Evolutionary conservation across 805 yeast species (phyloP).

Genomic region (Deakozyma indianensis): DNA sequence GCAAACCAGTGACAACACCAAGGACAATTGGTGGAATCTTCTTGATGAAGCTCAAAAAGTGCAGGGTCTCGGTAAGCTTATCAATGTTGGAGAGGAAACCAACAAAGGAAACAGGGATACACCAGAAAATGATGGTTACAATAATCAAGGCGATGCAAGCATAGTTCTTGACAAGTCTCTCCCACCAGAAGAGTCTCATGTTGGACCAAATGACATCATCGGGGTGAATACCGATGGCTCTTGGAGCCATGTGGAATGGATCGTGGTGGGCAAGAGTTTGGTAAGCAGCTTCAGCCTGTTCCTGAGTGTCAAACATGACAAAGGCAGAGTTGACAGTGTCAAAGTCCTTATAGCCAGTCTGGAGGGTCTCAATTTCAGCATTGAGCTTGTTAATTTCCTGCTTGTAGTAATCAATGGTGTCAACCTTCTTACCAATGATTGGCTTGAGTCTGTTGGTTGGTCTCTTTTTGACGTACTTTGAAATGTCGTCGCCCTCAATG

Average conservation of each 20-base stretch:
- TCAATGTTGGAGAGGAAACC: slow-evolving; percentile 82
- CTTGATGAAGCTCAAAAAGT: slow-evolving; percentile 60
- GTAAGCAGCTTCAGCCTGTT: slow-evolving; percentile 77
- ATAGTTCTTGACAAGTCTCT: slow-evolving; percentile 41
- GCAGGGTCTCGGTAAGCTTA: slow-evolving; percentile 30
- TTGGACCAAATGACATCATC: slow-evolving; percentile 79
- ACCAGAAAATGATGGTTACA: slow-evolving; percentile 77
- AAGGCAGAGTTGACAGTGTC: slow-evolving; percentile 74
- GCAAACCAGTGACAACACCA: slow-evolving; percentile 78
- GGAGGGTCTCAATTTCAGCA: slow-evolving; percentile 44
- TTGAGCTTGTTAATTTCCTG: slow-evolving; percentile 57
- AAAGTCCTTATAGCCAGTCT: slow-evolving; percentile 35
- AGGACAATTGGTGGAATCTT: slow-evolving; percentile 54
- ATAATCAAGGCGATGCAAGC: slow-evolving; percentile 45
- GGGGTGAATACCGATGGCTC: slow-evolving; percentile 56
- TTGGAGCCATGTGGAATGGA: slow-evolving; percentile 29
- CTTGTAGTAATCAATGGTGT: slow-evolving; percentile 61
- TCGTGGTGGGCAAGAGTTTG: slow-evolving; percentile 48
- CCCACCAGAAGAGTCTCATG: slow-evolving; percentile 39
- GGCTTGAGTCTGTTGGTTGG: slow-evolving; percentile 69
- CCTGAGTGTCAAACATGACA: slow-evolving; percentile 67
- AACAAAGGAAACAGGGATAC: slow-evolving; percentile 94
- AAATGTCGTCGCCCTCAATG: slow-evolving; percentile 13
- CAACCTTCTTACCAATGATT: slow-evolving; percentile 69
- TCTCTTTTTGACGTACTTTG: slow-evolving; percentile 61